phyloP scores from a whole-genome alignment of 2,329 filamentous ascomycete genomes.

The Xylogone sp. region DNA sequence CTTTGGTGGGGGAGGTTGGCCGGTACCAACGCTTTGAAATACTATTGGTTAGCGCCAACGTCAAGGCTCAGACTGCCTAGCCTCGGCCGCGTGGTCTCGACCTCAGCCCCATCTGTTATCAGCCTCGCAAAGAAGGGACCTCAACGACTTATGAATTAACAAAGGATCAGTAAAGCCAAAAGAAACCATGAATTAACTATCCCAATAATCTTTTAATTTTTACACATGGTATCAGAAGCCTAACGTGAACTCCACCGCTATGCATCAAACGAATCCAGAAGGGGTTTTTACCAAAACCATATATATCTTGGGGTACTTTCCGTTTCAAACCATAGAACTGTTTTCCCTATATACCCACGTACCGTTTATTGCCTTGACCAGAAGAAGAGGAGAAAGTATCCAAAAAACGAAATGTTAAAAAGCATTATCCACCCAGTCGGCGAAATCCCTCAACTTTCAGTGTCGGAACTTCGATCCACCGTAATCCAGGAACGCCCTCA shows the following conservation, averaged over 20 bases:
- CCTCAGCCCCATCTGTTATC: background rate
- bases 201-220: background rate
- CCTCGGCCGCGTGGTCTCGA: background rate
- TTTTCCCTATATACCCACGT: background rate
- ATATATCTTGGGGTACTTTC: background rate
- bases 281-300: background rate
- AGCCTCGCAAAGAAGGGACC: background rate
- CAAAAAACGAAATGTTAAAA: background rate
- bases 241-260: background rate
- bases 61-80: background rate
- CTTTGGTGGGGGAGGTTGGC: background rate
- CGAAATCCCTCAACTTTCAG: slow-evolving; percentile 62
- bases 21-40: background rate
- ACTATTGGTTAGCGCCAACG: background rate
- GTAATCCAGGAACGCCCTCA: slow-evolving; percentile 65
- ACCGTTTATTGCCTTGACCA: background rate
- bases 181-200: background rate
- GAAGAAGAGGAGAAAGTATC: background rate
- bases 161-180: background rate
- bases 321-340: background rate
- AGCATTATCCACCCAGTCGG: slow-evolving; percentile 19
- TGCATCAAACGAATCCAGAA: background rate
- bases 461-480: slow-evolving; percentile 65
- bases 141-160: too few species aligned
- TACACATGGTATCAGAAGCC: background rate